Percentiles rank a stretch among this genome's conserved stretches.
These are phyloP conservation scores for Striga hermonthica DNA, from an alignment of 305 asterid species.

Conservation along the genomic window DNA sequence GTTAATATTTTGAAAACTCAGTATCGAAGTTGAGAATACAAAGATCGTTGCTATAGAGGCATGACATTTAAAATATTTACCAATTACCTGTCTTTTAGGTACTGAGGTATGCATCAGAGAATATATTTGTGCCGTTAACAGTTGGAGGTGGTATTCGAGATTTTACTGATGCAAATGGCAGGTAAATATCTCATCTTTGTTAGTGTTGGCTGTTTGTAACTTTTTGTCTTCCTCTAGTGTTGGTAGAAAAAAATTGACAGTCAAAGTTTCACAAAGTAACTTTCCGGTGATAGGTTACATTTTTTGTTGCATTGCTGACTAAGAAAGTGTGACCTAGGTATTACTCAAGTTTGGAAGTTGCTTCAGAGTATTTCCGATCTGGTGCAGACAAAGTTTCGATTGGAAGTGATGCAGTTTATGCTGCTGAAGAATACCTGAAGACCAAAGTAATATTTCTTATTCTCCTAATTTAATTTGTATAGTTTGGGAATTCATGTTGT, in stretches of 20 bases:
- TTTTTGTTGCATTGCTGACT: slow-evolving; percentile 24
- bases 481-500: slow-evolving; percentile 26
- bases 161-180: slow-evolving; percentile 74
- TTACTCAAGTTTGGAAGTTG: slow-evolving; percentile 95
- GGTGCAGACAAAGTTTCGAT: slow-evolving; percentile 96
- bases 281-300: background rate
- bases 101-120: slow-evolving; percentile 59
- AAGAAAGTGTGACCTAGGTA: slow-evolving; percentile 42
- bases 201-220: background rate
- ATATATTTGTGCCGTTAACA: slow-evolving; percentile 77
- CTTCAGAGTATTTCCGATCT: slow-evolving; percentile 94
- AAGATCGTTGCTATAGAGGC: background rate
- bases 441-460: slow-evolving; percentile 50
- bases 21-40: background rate
- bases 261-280: slow-evolving; percentile 6
- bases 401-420: slow-evolving; percentile 98
- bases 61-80: slow-evolving; percentile 23
- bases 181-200: slow-evolving; percentile 35
- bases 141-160: slow-evolving; percentile 92
- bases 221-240: slow-evolving; percentile 3
- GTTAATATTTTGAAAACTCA: background rate
- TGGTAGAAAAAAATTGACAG: slow-evolving; percentile 3
- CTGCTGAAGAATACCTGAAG: slow-evolving; percentile 84
- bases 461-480: slow-evolving; percentile 11
- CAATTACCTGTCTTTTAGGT: slow-evolving; percentile 42